These are phyloP conservation scores for Boletus edulis DNA, from an alignment of 768 basidiomycete species.

Conservation along the genomic window DNA sequence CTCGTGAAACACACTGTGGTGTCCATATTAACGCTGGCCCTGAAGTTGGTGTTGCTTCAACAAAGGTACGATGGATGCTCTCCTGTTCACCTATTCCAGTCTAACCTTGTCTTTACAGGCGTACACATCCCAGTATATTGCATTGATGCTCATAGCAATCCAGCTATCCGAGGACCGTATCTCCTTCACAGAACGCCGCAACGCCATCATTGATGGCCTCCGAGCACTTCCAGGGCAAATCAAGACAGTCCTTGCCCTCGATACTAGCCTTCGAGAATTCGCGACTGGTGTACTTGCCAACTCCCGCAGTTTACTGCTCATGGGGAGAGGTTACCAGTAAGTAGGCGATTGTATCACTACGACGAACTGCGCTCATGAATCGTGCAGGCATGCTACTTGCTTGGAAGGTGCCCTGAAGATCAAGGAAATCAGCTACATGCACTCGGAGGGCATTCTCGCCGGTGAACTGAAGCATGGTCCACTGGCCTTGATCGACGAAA, in stretches of 20 bases:
- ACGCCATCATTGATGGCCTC: conserved; percentile 90
- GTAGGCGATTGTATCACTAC: conserved; percentile 23
- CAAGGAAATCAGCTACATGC: conserved; percentile 93
- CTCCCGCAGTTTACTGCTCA: conserved; percentile 88
- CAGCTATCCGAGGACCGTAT: conserved; percentile 97
- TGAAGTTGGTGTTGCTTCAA: conserved; percentile 98
- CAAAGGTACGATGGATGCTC: conserved; percentile 57
- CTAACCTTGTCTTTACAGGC: conserved; percentile 47
- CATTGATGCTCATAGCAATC: conserved; percentile 96
- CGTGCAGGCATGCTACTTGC: conserved; percentile 82
- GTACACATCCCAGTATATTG: conserved; percentile 98
- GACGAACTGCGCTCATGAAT: background rate
- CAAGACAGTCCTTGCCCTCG: conserved; percentile 79
- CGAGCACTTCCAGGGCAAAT: conserved; percentile 90
- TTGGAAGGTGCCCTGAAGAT: conserved; percentile 98
- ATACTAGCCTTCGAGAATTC: conserved; percentile 73
- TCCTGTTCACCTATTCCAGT: background rate
- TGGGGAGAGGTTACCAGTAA: conserved; percentile 97
- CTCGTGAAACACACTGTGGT: conserved; percentile 98
- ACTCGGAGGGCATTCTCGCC: conserved; percentile 77
- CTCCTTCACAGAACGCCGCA: conserved; percentile 85
- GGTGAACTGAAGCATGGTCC: conserved; percentile 99
- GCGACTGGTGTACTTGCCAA: conserved; percentile 72
- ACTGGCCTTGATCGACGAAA: conserved; percentile 95
- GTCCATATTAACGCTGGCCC: conserved; percentile 99